These are phyloP conservation scores for Ensete glaucum DNA, from an alignment of 176 grass and related monocot genomes.

Conservation along the genomic window DNA sequence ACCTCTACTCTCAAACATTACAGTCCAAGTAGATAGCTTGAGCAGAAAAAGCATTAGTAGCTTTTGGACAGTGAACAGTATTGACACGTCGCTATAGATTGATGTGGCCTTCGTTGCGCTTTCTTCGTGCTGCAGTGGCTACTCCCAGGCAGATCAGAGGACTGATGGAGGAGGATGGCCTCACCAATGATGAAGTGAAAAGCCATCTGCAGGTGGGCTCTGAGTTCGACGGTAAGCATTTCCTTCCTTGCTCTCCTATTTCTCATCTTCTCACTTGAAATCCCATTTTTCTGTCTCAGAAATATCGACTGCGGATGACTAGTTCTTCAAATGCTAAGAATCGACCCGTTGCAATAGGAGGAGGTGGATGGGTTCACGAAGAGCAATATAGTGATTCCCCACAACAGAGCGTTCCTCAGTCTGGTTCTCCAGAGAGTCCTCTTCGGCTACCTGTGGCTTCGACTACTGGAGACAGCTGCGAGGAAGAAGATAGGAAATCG, in stretches of 20 bases:
- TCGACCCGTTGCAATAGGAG: slow-evolving; percentile 29
- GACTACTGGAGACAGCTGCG: slow-evolving; percentile 34
- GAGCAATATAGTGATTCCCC: slow-evolving; percentile 17
- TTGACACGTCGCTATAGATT: too few species aligned
- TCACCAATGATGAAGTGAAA: slow-evolving; percentile 98
- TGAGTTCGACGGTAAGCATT: neutral
- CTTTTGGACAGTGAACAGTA: too few species aligned
- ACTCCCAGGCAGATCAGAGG: slow-evolving; percentile 94
- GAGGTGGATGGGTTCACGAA: slow-evolving; percentile 24
- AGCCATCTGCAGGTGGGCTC: slow-evolving; percentile 83
- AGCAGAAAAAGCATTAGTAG: too few species aligned
- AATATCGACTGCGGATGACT: slow-evolving; percentile 48
- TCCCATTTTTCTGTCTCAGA: slow-evolving; percentile 32
- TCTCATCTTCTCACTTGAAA: neutral
- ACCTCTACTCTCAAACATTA: neutral
- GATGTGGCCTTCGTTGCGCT: neutral
- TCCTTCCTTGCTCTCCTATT: neutral
- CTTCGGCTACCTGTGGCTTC: slow-evolving; percentile 47
- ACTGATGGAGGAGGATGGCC: slow-evolving; percentile 81
- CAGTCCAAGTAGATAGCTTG: too few species aligned
- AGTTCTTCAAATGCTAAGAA: slow-evolving; percentile 4
- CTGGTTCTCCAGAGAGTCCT: slow-evolving; percentile 51
- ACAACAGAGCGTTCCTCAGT: slow-evolving; percentile 51
- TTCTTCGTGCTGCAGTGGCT: slow-evolving; percentile 44
- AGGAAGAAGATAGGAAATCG: slow-evolving; percentile 45